These are phyloP conservation scores for Lumnitzera littorea DNA, from an alignment of 345 rosid genomes.

Conservation along the genomic window DNA sequence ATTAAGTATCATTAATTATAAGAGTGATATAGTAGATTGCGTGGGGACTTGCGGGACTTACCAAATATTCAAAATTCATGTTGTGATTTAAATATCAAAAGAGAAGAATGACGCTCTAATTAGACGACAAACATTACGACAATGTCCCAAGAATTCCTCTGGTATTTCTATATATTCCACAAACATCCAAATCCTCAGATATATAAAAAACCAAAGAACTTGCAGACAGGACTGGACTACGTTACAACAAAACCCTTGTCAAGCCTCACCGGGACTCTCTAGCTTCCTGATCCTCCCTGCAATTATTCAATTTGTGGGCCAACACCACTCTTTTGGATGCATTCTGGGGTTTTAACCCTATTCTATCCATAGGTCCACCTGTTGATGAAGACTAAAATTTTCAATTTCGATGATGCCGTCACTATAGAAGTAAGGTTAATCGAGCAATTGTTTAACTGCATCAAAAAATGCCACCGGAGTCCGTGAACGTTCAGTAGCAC, in stretches of 20 bases:
- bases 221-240: slow-evolving; percentile 8
- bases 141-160: slow-evolving; percentile 31
- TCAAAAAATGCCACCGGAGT: too few relatives aligned
- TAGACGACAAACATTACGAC: slow-evolving; percentile 50
- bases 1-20: too few relatives aligned
- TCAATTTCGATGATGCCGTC: too few relatives aligned
- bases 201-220: slow-evolving; percentile 9
- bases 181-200: slow-evolving; percentile 36
- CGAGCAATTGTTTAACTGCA: too few relatives aligned
- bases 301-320: slow-evolving; percentile 42
- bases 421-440: too few relatives aligned
- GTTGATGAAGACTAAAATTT: too few relatives aligned
- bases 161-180: slow-evolving; percentile 16
- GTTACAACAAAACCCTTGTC: slow-evolving; percentile 20
- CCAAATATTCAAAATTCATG: not conserved
- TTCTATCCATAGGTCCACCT: too few relatives aligned
- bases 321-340: slow-evolving; percentile 15
- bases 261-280: slow-evolving; percentile 6
- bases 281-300: slow-evolving; percentile 12
- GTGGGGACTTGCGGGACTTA: too few relatives aligned
- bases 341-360: not conserved
- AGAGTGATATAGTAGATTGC: too few relatives aligned
- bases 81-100: slow-evolving; percentile 8
- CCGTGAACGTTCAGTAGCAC: too few relatives aligned
- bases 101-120: slow-evolving; percentile 48